Evolutionary conservation across 2,329 filamentous ascomycete genomes (phyloP).

Genomic region (Hypoxylon sp.): DNA sequence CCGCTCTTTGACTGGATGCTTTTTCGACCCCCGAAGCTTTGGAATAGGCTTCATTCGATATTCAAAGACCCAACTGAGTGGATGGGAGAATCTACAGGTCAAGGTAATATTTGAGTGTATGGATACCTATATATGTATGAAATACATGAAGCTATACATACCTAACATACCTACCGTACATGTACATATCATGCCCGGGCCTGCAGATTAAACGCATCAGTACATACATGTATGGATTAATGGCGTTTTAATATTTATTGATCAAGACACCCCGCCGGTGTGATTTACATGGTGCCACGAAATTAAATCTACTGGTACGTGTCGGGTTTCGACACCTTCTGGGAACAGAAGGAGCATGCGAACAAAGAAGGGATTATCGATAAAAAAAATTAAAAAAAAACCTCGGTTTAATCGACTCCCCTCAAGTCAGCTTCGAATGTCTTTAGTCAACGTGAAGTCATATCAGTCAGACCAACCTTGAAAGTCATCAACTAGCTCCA

Average conservation of each 20-base stretch:
- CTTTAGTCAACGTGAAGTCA: background rate
- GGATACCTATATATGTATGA: slow-evolving; percentile 1
- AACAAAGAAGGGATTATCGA: slow-evolving; percentile 37
- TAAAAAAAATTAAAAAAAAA: slow-evolving; percentile 28
- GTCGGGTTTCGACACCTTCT: slow-evolving; percentile 35
- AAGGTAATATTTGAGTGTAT: background rate
- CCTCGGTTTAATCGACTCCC: slow-evolving; percentile 11
- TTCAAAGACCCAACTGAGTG: slow-evolving; percentile 3
- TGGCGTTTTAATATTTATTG: slow-evolving; percentile 4
- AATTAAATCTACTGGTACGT: slow-evolving; percentile 22
- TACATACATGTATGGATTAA: slow-evolving; percentile 9
- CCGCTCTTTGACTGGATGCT: background rate
- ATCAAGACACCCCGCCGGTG: slow-evolving; percentile 35
- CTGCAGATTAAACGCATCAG: slow-evolving; percentile 24
- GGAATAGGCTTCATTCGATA: slow-evolving; percentile 3
- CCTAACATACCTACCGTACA: background rate
- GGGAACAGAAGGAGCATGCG: slow-evolving; percentile 38
- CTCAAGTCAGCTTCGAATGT: slow-evolving; percentile 7
- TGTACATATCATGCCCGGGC: slow-evolving; percentile 15
- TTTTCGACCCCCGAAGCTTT: background rate
- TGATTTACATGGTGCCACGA: slow-evolving; percentile 11
- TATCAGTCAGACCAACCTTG: slow-evolving; percentile 1
- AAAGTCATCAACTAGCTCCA: slow-evolving; percentile 7
- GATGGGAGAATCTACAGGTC: slow-evolving; percentile 7
- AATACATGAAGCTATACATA: slow-evolving; percentile 4